Percentiles rank a stretch among this genome's conserved stretches.
Evolutionary conservation across 805 yeast species (phyloP).

Genomic region (Suhomyces pyralidae): DNA sequence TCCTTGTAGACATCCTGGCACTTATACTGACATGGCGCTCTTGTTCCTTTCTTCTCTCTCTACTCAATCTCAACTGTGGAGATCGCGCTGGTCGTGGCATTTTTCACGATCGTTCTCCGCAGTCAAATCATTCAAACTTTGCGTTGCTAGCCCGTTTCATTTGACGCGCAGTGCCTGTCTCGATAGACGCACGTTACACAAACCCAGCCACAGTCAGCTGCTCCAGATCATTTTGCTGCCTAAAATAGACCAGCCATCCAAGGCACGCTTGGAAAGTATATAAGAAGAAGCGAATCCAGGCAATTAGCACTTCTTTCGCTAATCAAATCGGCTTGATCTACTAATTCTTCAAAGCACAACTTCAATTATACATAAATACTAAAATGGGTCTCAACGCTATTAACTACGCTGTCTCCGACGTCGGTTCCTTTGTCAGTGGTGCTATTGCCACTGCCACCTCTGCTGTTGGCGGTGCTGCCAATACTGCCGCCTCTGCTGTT

Average conservation of each 20-base stretch:
- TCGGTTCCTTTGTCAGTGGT: conserved; percentile 4
- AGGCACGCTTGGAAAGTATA: neutral
- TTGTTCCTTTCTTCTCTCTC: too few species aligned
- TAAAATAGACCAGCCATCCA: neutral
- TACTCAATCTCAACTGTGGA: too few species aligned
- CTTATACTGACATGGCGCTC: too few species aligned
- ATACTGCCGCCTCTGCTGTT: conserved; percentile 11
- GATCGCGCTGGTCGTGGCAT: neutral
- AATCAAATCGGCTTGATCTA: neutral
- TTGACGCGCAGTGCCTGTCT: neutral
- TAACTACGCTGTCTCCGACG: conserved; percentile 22
- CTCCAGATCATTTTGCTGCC: neutral
- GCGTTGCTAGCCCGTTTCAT: neutral
- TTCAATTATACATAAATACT: neutral
- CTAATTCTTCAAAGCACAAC: neutral
- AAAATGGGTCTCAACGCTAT: conserved; percentile 29
- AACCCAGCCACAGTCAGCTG: neutral
- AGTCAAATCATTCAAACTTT: neutral
- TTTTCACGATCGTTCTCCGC: neutral
- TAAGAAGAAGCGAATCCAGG: neutral
- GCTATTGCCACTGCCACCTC: conserved; percentile 11
- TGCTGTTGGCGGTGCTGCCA: conserved; percentile 10
- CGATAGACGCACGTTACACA: neutral
- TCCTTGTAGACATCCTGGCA: neutral
- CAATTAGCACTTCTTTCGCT: neutral